Base-by-base conservation (phyloP, 352 stramenopile genomes). In the Globisporangium cylindrosporum region DNA sequence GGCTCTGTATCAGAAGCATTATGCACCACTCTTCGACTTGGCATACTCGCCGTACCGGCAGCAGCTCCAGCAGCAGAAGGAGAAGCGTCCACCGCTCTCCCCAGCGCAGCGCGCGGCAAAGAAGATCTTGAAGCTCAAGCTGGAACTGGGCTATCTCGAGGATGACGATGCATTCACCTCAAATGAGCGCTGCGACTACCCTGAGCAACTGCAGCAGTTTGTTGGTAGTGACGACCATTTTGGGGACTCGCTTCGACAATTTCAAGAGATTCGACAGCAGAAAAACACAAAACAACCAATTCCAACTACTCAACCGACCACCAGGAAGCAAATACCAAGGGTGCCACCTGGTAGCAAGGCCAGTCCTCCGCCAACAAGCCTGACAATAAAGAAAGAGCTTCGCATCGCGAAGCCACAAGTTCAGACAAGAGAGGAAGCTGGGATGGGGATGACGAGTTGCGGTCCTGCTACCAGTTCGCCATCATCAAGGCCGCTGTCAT, bases 41-140 rank as follows among this genome's bases (percentile, higher is more conserved):
- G 53, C 25, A 15, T n/a, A 38, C 5, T 88, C 82, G 53, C 78
- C 79, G n/a, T 87, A 86, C 62, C 63, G 65, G 15, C 76, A 79
- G 54, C 38, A 10, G 7, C 69, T 83, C 1, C 59, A 69, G 3
- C 68, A 63, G 4, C 69, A 57, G 25, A 76, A 68, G 36, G 57
- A 56, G 20, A 38, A 59, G 38, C 73, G 64, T 51, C 66, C 71
- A 4, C 51, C 57, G 10, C 62, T 73, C 54, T 84, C 81, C n/a
- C 79, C 79, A 24, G 76, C 78, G 3, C 79, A 86, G 48, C 82
- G 73, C 64, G 82, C 82, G 3, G 82, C 74, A 15, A 82, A 78
- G 67, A 78, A 74, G 65, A 88, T 90, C 9, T 74, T 87, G 29
- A 70, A 82, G 48, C 60, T 90, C 43, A 81, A 79, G 62, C 70